A percentile compares a stretch with the other conserved stretches of the same genome.
These are phyloP conservation scores for Fraxinus sp. DNA, from an alignment of 305 asterid species.

Conservation along the genomic window DNA sequence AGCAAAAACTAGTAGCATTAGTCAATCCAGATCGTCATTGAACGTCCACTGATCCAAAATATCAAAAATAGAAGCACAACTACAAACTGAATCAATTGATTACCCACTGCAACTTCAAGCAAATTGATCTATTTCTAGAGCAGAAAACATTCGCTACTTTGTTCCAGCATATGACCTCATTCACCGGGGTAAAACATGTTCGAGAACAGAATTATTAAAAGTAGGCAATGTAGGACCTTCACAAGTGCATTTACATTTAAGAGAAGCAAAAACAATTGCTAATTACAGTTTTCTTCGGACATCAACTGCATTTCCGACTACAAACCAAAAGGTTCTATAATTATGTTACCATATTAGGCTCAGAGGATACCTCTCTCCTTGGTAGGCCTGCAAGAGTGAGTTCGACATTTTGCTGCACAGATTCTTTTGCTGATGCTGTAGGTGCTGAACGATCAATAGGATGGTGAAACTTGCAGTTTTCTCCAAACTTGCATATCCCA, in stretches of 20 bases:
- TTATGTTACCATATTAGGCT: constrained; percentile 6
- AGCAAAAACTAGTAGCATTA: background rate
- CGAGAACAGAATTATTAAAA: background rate
- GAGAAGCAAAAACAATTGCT: background rate
- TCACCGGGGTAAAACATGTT: background rate
- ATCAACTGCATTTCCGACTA: background rate
- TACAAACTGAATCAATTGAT: background rate
- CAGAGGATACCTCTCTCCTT: constrained; percentile 73
- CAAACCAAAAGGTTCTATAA: background rate
- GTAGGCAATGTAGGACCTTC: constrained; percentile 5
- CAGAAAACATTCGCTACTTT: background rate
- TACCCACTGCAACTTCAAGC: constrained; percentile 5
- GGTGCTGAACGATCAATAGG: constrained; percentile 70
- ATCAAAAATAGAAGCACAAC: constrained; percentile 7
- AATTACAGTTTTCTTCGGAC: background rate
- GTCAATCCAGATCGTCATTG: background rate
- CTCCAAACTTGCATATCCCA: constrained; percentile 83
- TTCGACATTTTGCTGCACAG: constrained; percentile 55
- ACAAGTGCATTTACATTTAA: background rate
- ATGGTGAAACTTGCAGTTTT: constrained; percentile 84
- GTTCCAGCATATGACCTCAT: background rate
- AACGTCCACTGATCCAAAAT: background rate
- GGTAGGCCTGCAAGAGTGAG: constrained; percentile 90
- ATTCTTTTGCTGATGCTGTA: constrained; percentile 37
- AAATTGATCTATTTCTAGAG: constrained; percentile 5